phyloP scores from a whole-genome alignment of 371 early-diverging fungal species.

The Actinomucor elegans region DNA sequence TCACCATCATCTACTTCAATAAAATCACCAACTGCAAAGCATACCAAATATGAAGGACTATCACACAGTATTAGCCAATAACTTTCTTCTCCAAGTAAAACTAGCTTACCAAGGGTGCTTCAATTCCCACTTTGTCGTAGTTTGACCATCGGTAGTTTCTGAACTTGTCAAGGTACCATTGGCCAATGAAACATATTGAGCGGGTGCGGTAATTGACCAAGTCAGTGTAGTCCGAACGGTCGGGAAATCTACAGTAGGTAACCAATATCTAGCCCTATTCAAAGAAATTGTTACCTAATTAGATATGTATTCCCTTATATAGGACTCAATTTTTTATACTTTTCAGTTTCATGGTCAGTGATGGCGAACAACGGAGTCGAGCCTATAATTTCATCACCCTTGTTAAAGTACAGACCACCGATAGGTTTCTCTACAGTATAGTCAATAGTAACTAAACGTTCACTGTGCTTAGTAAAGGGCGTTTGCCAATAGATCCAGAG shows the following conservation, averaged over 20 bases:
- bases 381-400: conserved; percentile 10
- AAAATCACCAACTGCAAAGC: conserved; percentile 60
- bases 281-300: too few relatives aligned
- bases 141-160: conserved; percentile 24
- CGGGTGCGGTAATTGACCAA: conserved; percentile 49
- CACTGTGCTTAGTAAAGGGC: conserved; percentile 31
- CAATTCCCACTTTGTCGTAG: conserved; percentile 49
- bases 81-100: neutral
- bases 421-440: conserved; percentile 46
- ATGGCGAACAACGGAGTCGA: conserved; percentile 15
- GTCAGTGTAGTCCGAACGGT: conserved; percentile 49
- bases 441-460: conserved; percentile 36
- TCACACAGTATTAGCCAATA: neutral
- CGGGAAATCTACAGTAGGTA: conserved; percentile 61
- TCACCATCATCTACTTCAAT: conserved; percentile 42
- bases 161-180: conserved; percentile 43
- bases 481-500: conserved; percentile 36
- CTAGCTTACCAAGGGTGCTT: conserved; percentile 35
- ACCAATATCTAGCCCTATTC: conserved; percentile 59
- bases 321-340: too few relatives aligned
- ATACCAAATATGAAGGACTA: conserved; percentile 46
- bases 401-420: conserved; percentile 34
- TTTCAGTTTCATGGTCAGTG: conserved; percentile 44
- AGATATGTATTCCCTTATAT: too few relatives aligned
- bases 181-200: conserved; percentile 42